These are phyloP conservation scores for Trypanosoma cruzi DNA, from an alignment of 208 protist genomes.

Conservation along the genomic window DNA sequence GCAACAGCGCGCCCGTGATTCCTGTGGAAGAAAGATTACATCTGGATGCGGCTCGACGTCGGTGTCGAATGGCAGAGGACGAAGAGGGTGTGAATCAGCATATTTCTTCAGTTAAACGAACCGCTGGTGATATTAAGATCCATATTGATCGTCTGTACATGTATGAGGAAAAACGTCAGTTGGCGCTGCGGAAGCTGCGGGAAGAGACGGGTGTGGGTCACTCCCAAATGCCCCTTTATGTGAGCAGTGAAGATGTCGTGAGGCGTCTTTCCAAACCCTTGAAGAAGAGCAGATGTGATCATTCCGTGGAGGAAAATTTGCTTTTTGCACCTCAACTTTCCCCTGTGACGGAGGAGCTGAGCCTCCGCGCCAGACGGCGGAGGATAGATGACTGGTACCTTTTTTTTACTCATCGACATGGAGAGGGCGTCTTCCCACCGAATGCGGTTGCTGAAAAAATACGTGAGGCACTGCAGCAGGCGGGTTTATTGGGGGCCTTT, in stretches of 20 bases:
- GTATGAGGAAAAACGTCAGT: conserved; percentile 42
- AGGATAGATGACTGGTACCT: conserved; percentile 27
- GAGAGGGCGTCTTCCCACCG: background rate
- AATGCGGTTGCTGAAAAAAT: conserved; percentile 21
- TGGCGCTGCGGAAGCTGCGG: conserved; percentile 41
- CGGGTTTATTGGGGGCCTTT: background rate
- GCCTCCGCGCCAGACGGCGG: conserved; percentile 13
- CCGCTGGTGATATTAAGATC: conserved; percentile 39
- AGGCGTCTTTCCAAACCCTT: conserved; percentile 34
- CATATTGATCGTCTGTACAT: conserved; percentile 55
- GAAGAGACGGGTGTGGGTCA: conserved; percentile 27
- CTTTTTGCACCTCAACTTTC: conserved; percentile 22
- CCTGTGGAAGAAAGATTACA: conserved; percentile 52
- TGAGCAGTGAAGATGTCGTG: conserved; percentile 42
- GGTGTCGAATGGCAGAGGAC: conserved; percentile 24
- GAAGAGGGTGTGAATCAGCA: background rate
- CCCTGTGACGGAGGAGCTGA: conserved; percentile 9
- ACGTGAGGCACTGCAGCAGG: conserved; percentile 3
- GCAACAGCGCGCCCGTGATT: conserved; percentile 26
- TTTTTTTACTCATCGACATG: conserved; percentile 1
- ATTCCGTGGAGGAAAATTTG: conserved; percentile 3
- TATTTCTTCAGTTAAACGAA: conserved; percentile 10
- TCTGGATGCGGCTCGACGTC: conserved; percentile 36
- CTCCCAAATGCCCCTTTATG: conserved; percentile 25
- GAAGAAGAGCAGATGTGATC: background rate